Evolutionary conservation across 148 eudicot species (phyloP).

Genomic region (Linanthus parryae): DNA sequence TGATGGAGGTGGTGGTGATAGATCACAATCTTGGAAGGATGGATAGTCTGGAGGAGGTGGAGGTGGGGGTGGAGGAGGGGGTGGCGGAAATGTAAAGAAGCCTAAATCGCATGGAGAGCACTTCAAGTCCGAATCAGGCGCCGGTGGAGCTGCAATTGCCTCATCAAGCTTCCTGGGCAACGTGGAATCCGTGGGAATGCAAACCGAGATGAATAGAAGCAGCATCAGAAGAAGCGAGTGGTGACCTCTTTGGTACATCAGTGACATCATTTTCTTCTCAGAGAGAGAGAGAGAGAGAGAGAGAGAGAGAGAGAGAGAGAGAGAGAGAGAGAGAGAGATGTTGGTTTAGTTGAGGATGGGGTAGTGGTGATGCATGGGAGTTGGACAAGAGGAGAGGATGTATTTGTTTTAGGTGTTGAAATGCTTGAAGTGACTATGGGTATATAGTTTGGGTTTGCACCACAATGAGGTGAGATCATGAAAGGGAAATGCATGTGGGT

Average conservation of each 20-base stretch:
- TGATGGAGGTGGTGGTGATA: conserved; percentile 25
- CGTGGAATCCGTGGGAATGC: neutral
- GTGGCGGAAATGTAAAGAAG: conserved; percentile 32
- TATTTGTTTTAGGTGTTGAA: conserved; percentile 10
- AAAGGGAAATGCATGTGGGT: conserved; percentile 31
- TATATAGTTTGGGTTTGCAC: neutral
- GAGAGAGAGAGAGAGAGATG: neutral
- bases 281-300: neutral
- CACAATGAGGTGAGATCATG: conserved; percentile 3
- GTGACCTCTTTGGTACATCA: neutral
- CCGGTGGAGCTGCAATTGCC: conserved; percentile 1
- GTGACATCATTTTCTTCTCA: conserved; percentile 1
- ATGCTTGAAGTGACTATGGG: conserved; percentile 2
- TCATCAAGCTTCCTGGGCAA: neutral
- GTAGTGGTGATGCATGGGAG: conserved; percentile 3
- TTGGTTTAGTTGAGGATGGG: neutral
- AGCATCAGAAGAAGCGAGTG: neutral
- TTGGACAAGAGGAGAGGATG: neutral
- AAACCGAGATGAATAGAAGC: neutral
- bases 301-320: neutral
- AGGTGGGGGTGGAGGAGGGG: conserved; percentile 20
- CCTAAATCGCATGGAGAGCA: conserved; percentile 36
- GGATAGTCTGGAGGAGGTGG: neutral
- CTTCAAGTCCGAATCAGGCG: conserved; percentile 33
- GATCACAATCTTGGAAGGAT: conserved; percentile 34